Evolutionary conservation across 306 rosid genomes (phyloP), one percentile per base, ranked within the genome.

Genomic region (Trifolium fragiferum): DNA sequence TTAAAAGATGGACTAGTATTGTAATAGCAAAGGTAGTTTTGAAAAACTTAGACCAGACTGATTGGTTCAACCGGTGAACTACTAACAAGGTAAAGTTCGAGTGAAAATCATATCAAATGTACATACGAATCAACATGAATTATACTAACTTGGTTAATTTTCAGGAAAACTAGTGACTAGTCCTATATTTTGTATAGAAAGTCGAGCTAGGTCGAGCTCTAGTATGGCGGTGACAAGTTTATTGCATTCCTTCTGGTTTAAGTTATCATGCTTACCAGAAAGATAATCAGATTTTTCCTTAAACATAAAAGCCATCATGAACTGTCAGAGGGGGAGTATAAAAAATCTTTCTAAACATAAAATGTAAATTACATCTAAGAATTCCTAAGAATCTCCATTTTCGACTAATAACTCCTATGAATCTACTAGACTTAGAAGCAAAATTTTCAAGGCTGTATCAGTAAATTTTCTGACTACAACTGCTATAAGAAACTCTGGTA

Each of bases 301-400:
- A 18, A 3, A 51, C 58, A 8, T 51, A 51, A 20, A 50, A 50
- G 25, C 58, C 5, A 51, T 25, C 25, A 51, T 18, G 25, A 3
- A 8, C 25, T 51, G 4, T 49, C 21, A n/a, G 10, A 49, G 21
- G 55, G 19, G 55, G 16, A 51, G 25, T 16, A 50, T 18, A 50
- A 16, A 50, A 16, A 50, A 7, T 4, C 15, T 51, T 55, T 25
- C 8, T 32, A 16, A 75, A 66, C 55, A 54, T 27, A 13, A 43
- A 43, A 47, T 13, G 50, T 37, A 67, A 57, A 76, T 69, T 61
- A 46, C 5, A 5, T 30, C 19, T 11, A 47, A 21, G 33, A 70
- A 35, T 15, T 49, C 10, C 13, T 23, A 65, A 40, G 10, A 49
- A 58, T 32, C 20, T 53, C 30, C 8, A 30, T n/a, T 43, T 32